Percentiles rank a stretch among this genome's conserved stretches.
Conservation (phyloP, 164 flowering plant species). For the Nymphaea colorata region DNA sequence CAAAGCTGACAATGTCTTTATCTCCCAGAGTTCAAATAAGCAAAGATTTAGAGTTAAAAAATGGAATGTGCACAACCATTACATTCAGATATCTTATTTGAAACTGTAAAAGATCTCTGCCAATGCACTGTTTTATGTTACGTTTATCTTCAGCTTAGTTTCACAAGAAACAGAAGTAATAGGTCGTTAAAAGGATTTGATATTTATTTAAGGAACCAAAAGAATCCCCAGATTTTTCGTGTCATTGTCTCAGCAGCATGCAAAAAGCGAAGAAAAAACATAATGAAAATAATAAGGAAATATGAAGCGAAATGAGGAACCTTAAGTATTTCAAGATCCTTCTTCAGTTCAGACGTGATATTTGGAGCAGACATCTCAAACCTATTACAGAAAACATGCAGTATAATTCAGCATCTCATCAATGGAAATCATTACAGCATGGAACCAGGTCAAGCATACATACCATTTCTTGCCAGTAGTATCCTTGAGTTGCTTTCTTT, state of each 20-base stretch:
- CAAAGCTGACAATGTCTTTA: too few species aligned
- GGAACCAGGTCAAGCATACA: not conserved
- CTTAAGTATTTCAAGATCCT: constrained; percentile 77
- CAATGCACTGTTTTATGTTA: too few species aligned
- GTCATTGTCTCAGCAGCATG: not conserved
- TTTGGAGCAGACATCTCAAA: constrained; percentile 92
- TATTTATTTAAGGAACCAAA: too few species aligned
- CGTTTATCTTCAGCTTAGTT: too few species aligned
- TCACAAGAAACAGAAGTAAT: too few species aligned
- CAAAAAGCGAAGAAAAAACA: not conserved
- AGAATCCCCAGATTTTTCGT: too few species aligned
- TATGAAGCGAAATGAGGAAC: constrained; percentile 14
- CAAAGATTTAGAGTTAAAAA: too few species aligned
- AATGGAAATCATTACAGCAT: not conserved
- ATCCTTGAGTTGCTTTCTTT: constrained; percentile 60
- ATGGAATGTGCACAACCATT: too few species aligned
- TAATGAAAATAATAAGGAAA: not conserved
- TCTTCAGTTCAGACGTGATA: constrained; percentile 72
- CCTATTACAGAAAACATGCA: constrained; percentile 25
- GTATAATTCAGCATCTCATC: not conserved
- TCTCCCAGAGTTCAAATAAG: too few species aligned
- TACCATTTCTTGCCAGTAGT: constrained; percentile 65
- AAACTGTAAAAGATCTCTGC: too few species aligned
- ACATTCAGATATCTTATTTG: too few species aligned
- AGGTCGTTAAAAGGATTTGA: too few species aligned